A percentile compares a stretch with the other conserved stretches of the same genome.
Evolutionary conservation across 2,329 filamentous ascomycete genomes (phyloP).

Genomic region (Helotiales sp.): DNA sequence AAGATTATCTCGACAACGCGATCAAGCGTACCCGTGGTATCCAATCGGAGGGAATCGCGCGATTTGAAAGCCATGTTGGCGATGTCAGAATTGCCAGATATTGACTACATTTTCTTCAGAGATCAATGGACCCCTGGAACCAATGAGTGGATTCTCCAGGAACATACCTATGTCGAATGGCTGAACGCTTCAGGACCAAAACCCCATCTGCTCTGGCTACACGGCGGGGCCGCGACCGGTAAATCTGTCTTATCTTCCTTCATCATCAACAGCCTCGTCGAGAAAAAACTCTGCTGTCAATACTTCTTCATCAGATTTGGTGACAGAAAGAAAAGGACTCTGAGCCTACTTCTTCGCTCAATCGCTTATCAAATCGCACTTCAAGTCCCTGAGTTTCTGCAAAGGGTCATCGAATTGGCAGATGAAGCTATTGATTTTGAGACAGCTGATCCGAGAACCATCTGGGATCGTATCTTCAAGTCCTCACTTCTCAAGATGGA

Average conservation of each 20-base stretch:
- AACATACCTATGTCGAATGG: too few species aligned
- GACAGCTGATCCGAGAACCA: neutral
- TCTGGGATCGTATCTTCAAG: too few species aligned
- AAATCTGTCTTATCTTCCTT: constrained; percentile 36
- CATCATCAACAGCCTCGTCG: constrained; percentile 28
- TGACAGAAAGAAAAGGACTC: neutral
- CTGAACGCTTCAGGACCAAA: too few species aligned
- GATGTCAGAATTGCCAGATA: too few species aligned
- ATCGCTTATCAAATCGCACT: neutral
- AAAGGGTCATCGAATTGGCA: neutral
- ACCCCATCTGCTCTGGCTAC: constrained; percentile 29
- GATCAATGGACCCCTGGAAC: too few species aligned
- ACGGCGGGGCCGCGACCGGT: constrained; percentile 32
- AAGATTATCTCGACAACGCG: too few species aligned
- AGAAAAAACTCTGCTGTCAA: constrained; percentile 15
- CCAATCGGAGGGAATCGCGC: too few species aligned
- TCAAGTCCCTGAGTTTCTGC: neutral
- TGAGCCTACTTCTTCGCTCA: neutral
- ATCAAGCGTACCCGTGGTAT: too few species aligned
- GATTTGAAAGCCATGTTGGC: too few species aligned
- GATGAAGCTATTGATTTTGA: neutral
- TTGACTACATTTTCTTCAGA: too few species aligned
- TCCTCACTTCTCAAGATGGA: too few species aligned
- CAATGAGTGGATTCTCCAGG: too few species aligned
- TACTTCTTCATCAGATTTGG: constrained; percentile 24